These are phyloP conservation scores for Lojkania enalia DNA, from an alignment of 2,329 filamentous ascomycete species.

Conservation along the genomic window DNA sequence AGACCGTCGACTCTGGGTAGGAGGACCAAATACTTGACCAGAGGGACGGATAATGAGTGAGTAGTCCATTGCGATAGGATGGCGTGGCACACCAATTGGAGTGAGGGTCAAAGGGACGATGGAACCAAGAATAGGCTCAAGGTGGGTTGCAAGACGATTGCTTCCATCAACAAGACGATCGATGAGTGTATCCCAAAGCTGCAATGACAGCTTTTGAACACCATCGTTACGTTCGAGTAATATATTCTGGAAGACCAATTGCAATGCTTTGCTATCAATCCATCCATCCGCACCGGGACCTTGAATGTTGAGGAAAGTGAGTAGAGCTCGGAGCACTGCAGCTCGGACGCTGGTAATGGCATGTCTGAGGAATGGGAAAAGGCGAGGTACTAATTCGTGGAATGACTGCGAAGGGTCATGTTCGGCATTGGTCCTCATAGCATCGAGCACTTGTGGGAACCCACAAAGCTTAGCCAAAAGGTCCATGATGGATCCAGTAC, in stretches of 20 bases:
- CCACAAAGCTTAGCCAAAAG: slow-evolving; percentile 92
- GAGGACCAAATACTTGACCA: slow-evolving; percentile 74
- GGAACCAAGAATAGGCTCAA: slow-evolving; percentile 74
- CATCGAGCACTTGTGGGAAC: slow-evolving; percentile 87
- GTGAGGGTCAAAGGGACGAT: slow-evolving; percentile 84
- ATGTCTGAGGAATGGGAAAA: slow-evolving; percentile 95
- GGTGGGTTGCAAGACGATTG: slow-evolving; percentile 69
- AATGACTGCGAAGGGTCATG: slow-evolving; percentile 87
- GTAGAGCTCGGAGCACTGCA: slow-evolving; percentile 86
- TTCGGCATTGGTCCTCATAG: slow-evolving; percentile 89
- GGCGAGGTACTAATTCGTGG: slow-evolving; percentile 83
- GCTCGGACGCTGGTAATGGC: slow-evolving; percentile 95
- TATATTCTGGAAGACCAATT: slow-evolving; percentile 92
- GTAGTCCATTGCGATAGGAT: slow-evolving; percentile 90
- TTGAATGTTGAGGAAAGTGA: slow-evolving; percentile 89
- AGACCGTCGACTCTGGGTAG: slow-evolving; percentile 37
- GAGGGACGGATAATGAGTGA: slow-evolving; percentile 91
- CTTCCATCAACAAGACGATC: slow-evolving; percentile 65
- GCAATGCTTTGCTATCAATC: slow-evolving; percentile 86
- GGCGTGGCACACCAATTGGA: slow-evolving; percentile 86
- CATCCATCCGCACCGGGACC: slow-evolving; percentile 80
- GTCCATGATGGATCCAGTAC: slow-evolving; percentile 98
- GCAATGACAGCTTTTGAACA: slow-evolving; percentile 78
- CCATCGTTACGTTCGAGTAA: slow-evolving; percentile 87
- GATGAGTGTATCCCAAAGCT: slow-evolving; percentile 83